A percentile compares a stretch with the other conserved stretches of the same genome.
These are phyloP conservation scores for Daedaleopsis nitida DNA, from an alignment of 768 basidiomycete species.

Conservation along the genomic window DNA sequence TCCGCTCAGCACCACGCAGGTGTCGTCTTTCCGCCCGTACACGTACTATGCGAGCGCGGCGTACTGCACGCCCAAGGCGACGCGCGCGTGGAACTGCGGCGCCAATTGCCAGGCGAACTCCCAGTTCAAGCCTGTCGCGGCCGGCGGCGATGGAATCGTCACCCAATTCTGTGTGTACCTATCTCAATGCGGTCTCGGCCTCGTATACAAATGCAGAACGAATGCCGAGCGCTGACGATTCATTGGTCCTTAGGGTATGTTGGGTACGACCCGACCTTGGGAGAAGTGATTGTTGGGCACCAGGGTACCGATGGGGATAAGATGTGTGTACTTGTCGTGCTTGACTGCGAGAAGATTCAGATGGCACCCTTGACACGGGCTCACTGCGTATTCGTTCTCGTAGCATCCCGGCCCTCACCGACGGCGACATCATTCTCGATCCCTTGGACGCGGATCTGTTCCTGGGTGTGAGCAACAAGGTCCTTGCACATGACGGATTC, in stretches of 20 bases:
- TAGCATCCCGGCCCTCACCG: conserved; percentile 44
- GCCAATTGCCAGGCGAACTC: conserved; percentile 49
- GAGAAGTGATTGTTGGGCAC: conserved; percentile 38
- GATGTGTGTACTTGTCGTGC: conserved; percentile 25
- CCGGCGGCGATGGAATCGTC: conserved; percentile 46
- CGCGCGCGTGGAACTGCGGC: conserved; percentile 33
- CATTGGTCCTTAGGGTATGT: conserved; percentile 45
- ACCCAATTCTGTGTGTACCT: conserved; percentile 43
- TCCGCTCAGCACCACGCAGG: conserved; percentile 12
- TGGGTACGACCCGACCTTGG: conserved; percentile 45
- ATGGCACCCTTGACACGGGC: not conserved
- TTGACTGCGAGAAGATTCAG: not conserved
- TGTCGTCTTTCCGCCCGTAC: conserved; percentile 32
- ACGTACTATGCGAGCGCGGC: conserved; percentile 34
- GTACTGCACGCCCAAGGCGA: conserved; percentile 32
- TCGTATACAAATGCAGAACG: not conserved
- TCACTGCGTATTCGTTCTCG: not conserved
- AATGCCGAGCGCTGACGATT: not conserved
- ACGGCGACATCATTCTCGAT: conserved; percentile 39
- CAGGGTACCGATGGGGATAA: conserved; percentile 37
- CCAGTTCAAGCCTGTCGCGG: conserved; percentile 47
- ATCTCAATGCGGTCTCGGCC: not conserved
- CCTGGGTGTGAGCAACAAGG: conserved; percentile 44
- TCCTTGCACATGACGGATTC: conserved; percentile 53
- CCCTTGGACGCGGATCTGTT: conserved; percentile 44